Evolutionary conservation across 768 basidiomycete genomes (phyloP), one percentile per base, ranked within the genome.

Genomic region (Flagelloscypha sp.): DNA sequence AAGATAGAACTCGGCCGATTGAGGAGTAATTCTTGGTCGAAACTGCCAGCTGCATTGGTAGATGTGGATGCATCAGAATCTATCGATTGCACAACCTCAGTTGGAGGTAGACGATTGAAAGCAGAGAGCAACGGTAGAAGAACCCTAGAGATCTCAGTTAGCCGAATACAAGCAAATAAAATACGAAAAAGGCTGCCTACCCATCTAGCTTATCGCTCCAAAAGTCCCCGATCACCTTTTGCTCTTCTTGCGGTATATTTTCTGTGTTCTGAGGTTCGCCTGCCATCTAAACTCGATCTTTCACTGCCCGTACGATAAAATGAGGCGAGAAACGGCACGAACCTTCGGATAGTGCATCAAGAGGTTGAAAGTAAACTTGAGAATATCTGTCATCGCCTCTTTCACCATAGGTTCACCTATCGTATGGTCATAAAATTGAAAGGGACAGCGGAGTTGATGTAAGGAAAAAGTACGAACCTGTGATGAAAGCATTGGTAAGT

Each of bases 331-430:
- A 28, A 20, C 36, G 43, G 24, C 5, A 52, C 59, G 20, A 29
- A 83, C 84, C 65, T 79, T 86, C 4, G 87, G 87, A 56, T 87
- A 90, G 51, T 84, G 82, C 27, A 77, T 54, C 33, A 88, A 63
- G 20, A 94, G 53, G 53, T 94, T 92, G 57, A 87, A 92, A 3
- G 73, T 64, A 30, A 90, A 67, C 52, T 97, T 97, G 37, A 97
- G 68, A 17, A 90, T 52, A 55, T 97, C 92, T 3, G 73, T 69
- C 62, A 84, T 70, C 2, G 90, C 87, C 37, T 87, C 84, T 45
- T 68, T 70, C 20, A 76, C 64, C 61, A 74, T 65, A n/a, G n/a
- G n/a, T n/a, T n/a, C n/a, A n/a, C n/a, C n/a, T n/a, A n/a, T n/a
- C n/a, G n/a, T n/a, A n/a, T n/a, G n/a, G n/a, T n/a, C n/a, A n/a